Conservation (phyloP, 305 asterid genomes). For the Solanum hybrid region DNA sequence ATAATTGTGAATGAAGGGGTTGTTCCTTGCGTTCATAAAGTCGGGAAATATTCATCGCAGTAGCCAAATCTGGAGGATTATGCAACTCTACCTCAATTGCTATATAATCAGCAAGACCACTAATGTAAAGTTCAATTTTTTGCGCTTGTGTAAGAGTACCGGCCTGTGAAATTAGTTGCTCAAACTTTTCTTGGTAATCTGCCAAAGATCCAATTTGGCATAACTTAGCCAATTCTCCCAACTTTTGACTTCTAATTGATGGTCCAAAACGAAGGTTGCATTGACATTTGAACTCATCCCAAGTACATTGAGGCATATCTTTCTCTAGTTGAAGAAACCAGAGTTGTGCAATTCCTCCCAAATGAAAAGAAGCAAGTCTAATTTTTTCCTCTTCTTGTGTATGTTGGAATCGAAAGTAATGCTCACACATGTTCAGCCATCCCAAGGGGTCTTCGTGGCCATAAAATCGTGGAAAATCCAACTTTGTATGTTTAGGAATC, state of each 20-base stretch:
- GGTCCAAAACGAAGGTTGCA: background rate
- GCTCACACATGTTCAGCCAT: background rate
- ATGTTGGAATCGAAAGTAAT: background rate
- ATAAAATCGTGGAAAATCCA: background rate
- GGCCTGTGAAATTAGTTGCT: background rate
- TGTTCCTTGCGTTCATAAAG: background rate
- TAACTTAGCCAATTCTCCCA: background rate
- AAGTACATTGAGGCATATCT: background rate
- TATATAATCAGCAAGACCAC: background rate
- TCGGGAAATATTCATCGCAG: background rate
- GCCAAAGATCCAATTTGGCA: background rate
- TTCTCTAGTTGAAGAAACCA: background rate
- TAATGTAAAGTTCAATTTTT: background rate
- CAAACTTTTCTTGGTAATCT: background rate
- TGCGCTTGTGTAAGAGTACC: background rate
- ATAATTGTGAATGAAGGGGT: background rate
- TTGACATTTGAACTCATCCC: background rate
- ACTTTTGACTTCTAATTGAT: background rate
- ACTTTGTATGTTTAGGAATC: background rate
- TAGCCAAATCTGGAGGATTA: background rate
- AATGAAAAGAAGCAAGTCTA: background rate
- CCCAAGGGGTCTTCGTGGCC: background rate
- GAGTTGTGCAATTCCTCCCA: background rate
- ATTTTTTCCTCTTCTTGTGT: background rate
- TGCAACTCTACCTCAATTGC: background rate